A percentile compares a stretch with the other conserved stretches of the same genome.
These are phyloP conservation scores for Nakaseomyces sp. DNA, from an alignment of 1,139 yeast genomes.

Conservation along the genomic window DNA sequence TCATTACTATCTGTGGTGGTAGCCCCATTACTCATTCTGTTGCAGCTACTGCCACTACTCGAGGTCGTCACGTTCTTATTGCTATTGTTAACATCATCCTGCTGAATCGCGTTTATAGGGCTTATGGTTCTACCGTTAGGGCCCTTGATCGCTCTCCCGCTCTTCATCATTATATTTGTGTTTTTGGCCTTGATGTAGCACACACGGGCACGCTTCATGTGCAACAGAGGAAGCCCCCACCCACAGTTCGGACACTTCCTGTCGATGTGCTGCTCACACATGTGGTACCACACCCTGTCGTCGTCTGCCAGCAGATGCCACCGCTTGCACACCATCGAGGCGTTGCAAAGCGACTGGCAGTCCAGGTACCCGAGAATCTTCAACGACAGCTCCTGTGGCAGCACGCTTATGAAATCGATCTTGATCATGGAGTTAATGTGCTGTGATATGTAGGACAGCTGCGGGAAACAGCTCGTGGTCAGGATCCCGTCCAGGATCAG, in stretches of 20 bases:
- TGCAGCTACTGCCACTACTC: conserved; percentile 6
- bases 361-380: conserved; percentile 83
- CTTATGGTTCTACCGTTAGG: conserved; percentile 5
- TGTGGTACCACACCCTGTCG: conserved; percentile 94
- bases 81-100: not conserved
- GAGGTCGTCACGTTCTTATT: too few species aligned
- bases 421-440: conserved; percentile 73
- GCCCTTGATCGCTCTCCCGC: conserved; percentile 1
- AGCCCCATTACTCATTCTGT: conserved; percentile 17
- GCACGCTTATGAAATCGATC: conserved; percentile 76
- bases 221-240: conserved; percentile 94
- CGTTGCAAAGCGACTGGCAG: conserved; percentile 82
- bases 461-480: conserved; percentile 92
- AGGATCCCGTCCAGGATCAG: conserved; percentile 75
- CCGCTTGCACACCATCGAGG: conserved; percentile 79
- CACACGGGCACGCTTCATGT: conserved; percentile 59
- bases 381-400: conserved; percentile 78
- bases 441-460: conserved; percentile 70
- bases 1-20: not conserved
- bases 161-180: not conserved
- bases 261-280: conserved; percentile 98
- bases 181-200: conserved; percentile 10
- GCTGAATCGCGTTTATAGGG: not conserved
- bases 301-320: conserved; percentile 93
- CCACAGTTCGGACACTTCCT: conserved; percentile 97